These are phyloP conservation scores for Penicillium sp. DNA, from an alignment of 2,329 filamentous ascomycete genomes.

Conservation along the genomic window DNA sequence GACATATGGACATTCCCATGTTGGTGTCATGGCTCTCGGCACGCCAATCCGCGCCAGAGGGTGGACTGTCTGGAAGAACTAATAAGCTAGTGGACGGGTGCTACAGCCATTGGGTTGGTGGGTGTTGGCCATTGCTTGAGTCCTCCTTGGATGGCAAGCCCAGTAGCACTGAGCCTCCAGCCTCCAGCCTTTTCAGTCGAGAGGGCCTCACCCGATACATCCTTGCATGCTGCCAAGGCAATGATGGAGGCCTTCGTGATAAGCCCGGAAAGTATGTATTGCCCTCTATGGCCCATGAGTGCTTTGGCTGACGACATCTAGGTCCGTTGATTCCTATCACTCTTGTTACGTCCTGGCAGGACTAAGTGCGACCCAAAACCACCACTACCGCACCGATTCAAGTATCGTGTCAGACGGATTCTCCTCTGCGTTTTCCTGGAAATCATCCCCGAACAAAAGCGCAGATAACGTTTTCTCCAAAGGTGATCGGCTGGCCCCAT, in stretches of 20 bases:
- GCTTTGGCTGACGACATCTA: conserved; percentile 39
- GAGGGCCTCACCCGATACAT: conserved; percentile 89
- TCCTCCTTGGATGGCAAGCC: conserved; percentile 66
- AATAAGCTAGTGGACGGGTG: conserved; percentile 98
- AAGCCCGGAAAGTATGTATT: conserved; percentile 81
- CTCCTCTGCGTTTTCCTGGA: conserved; percentile 42
- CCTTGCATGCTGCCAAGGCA: conserved; percentile 78
- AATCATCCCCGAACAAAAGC: conserved; percentile 41
- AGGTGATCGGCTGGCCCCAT: conserved; percentile 66
- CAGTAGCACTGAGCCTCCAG: conserved; percentile 22
- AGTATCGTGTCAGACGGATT: conserved; percentile 35
- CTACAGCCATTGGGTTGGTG: conserved; percentile 97
- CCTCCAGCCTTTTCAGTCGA: conserved; percentile 66
- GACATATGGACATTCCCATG: conserved; percentile 73
- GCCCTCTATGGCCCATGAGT: conserved; percentile 1
- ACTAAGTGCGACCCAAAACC: conserved; percentile 77
- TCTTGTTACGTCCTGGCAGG: conserved; percentile 89
- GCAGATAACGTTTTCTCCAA: conserved; percentile 68
- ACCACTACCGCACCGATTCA: conserved; percentile 49
- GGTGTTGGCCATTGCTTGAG: conserved; percentile 90
- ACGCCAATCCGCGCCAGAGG: conserved; percentile 86
- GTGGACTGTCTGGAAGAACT: conserved; percentile 88
- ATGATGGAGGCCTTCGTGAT: conserved; percentile 81
- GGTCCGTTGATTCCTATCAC: conserved; percentile 83
- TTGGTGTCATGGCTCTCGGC: conserved; percentile 86